Percentiles rank a stretch among this genome's conserved stretches.
phyloP scores from a whole-genome alignment of 768 basidiomycete species.

The Tubosaeta sp. region DNA sequence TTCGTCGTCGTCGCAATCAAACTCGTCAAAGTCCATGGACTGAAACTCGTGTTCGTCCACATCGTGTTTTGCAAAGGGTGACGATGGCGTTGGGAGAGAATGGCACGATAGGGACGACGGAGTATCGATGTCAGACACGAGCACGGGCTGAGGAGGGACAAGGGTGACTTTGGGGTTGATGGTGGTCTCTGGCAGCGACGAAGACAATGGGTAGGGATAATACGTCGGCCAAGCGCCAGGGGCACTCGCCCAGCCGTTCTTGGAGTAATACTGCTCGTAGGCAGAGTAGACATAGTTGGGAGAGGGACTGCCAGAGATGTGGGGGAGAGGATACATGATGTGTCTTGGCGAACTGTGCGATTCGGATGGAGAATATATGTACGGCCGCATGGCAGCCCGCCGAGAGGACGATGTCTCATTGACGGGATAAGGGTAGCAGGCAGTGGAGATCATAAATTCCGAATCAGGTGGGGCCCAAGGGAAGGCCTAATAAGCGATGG shows the following conservation, averaged over 20 bases:
- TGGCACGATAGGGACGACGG: slow-evolving; percentile 31
- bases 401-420: slow-evolving; percentile 21
- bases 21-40: slow-evolving; percentile 29
- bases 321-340: slow-evolving; percentile 28
- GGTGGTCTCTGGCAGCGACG: slow-evolving; percentile 11
- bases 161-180: slow-evolving; percentile 29
- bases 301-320: slow-evolving; percentile 15
- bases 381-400: slow-evolving; percentile 20
- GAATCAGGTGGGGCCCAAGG: slow-evolving; percentile 18
- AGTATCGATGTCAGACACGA: slow-evolving; percentile 26
- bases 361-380: slow-evolving; percentile 32
- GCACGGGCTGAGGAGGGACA: slow-evolving; percentile 18
- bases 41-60: slow-evolving; percentile 8
- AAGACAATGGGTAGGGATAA: slow-evolving; percentile 13
- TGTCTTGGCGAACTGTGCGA: slow-evolving; percentile 15
- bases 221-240: slow-evolving; percentile 21
- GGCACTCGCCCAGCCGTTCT: slow-evolving; percentile 14
- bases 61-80: slow-evolving; percentile 24
- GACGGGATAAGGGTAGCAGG: slow-evolving; percentile 26
- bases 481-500: slow-evolving; percentile 17
- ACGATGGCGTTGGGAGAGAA: slow-evolving; percentile 29
- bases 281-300: slow-evolving; percentile 21
- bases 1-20: slow-evolving; percentile 31
- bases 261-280: slow-evolving; percentile 22
- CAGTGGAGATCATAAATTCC: slow-evolving; percentile 30